These are phyloP conservation scores for Malbranchea zuffiana DNA, from an alignment of 2,329 filamentous ascomycete species.

Conservation along the genomic window DNA sequence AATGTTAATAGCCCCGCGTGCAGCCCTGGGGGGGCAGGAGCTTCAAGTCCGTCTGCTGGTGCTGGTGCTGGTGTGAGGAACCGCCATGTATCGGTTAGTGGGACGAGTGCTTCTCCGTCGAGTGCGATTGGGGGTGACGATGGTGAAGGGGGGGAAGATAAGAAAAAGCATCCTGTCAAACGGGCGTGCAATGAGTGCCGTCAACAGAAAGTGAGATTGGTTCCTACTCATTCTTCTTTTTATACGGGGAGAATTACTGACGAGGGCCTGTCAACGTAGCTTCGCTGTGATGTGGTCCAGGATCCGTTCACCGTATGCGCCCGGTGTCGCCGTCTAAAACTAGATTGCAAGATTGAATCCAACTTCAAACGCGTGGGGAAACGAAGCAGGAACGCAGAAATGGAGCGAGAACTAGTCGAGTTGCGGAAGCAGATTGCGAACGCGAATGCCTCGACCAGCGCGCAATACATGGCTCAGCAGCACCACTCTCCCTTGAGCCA, in stretches of 20 bases:
- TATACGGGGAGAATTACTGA: constrained; percentile 5
- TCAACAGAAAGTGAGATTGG: constrained; percentile 51
- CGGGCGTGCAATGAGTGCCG: constrained; percentile 59
- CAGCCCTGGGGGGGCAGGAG: constrained; percentile 3
- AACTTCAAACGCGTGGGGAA: constrained; percentile 60
- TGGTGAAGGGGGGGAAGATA: constrained; percentile 33
- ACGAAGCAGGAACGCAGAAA: constrained; percentile 53
- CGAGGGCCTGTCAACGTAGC: constrained; percentile 32
- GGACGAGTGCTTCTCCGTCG: constrained; percentile 37
- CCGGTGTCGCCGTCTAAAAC: constrained; percentile 51
- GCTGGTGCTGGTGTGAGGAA: constrained; percentile 19
- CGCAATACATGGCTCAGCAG: constrained; percentile 10
- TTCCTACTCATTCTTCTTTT: neutral
- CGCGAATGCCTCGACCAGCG: constrained; percentile 20
- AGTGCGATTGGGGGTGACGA: constrained; percentile 36
- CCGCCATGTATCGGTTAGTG: constrained; percentile 33
- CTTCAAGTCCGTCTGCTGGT: constrained; percentile 1
- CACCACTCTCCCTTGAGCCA: constrained; percentile 20
- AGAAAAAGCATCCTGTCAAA: constrained; percentile 42
- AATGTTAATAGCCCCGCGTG: constrained; percentile 2
- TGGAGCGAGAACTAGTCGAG: constrained; percentile 49
- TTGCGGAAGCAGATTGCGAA: constrained; percentile 39
- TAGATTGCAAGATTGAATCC: constrained; percentile 56
- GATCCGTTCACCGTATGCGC: constrained; percentile 53
- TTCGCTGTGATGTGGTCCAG: constrained; percentile 56